Percentiles rank a stretch among this genome's conserved stretches.
Evolutionary conservation across 495 filamentous ascomycete species (phyloP).

Genomic region (Lichina pygmaea): DNA sequence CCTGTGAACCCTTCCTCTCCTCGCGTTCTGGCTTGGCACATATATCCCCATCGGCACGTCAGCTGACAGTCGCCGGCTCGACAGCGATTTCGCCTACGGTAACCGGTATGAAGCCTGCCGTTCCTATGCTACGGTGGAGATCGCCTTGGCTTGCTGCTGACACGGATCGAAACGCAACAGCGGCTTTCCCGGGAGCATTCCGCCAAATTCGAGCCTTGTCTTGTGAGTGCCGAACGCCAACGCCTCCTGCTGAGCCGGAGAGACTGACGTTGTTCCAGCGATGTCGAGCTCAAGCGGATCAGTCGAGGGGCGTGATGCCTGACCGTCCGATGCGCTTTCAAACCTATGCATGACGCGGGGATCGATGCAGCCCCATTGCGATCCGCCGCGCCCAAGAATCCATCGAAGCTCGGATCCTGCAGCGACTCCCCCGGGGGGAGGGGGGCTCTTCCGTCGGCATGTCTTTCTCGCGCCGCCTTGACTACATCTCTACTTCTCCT

Average conservation of each 20-base stretch:
- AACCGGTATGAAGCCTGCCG: conserved; percentile 17
- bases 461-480: too few species aligned
- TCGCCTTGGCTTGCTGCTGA: conserved; percentile 4
- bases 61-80: background rate
- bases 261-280: conserved; percentile 5
- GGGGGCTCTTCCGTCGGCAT: too few species aligned
- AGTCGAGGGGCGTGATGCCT: conserved; percentile 2
- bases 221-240: conserved; percentile 12
- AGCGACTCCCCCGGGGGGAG: too few species aligned
- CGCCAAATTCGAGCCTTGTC: conserved; percentile 13
- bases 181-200: conserved; percentile 18
- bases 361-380: too few species aligned
- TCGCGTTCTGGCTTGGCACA: too few species aligned
- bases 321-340: too few species aligned
- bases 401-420: too few species aligned
- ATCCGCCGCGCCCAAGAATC: too few species aligned
- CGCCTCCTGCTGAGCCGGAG: background rate
- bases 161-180: conserved; percentile 9
- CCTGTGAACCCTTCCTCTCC: too few species aligned
- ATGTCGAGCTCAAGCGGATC: conserved; percentile 17
- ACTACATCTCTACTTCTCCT: too few species aligned
- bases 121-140: background rate
- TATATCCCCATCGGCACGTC: too few species aligned
- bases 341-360: too few species aligned
- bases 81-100: conserved; percentile 58